Percentiles rank a stretch among this genome's conserved stretches.
Conservation (phyloP, 2,329 filamentous ascomycete species). For the Calonectria hongkongensis region DNA sequence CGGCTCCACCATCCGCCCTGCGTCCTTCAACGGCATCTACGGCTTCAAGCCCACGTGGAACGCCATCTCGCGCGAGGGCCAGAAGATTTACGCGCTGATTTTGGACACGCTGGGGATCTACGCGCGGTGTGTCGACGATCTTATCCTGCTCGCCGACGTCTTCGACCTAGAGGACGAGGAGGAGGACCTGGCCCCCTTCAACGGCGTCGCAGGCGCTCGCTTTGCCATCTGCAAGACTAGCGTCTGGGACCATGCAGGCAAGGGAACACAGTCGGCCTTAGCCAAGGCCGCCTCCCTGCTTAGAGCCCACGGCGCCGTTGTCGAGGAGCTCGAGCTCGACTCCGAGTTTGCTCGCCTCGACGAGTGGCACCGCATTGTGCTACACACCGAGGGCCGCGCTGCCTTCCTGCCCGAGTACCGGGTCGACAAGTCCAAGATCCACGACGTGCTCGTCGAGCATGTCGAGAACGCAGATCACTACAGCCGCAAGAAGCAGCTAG, state of each 20-base stretch:
- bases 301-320: slow-evolving; percentile 68
- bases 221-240: slow-evolving; percentile 75
- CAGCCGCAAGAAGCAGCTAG: slow-evolving; percentile 69
- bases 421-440: slow-evolving; percentile 68
- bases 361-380: slow-evolving; percentile 72
- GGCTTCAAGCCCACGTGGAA: slow-evolving; percentile 81
- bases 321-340: slow-evolving; percentile 75
- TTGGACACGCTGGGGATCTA: slow-evolving; percentile 80
- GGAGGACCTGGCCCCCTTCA: slow-evolving; percentile 59
- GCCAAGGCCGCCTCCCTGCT: slow-evolving; percentile 64
- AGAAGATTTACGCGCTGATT: slow-evolving; percentile 75
- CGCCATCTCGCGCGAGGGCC: slow-evolving; percentile 77
- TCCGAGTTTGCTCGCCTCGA: slow-evolving; percentile 68
- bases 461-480: slow-evolving; percentile 70
- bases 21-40: slow-evolving; percentile 80
- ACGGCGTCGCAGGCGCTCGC: slow-evolving; percentile 68
- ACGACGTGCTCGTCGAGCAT: slow-evolving; percentile 67
- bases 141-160: slow-evolving; percentile 73
- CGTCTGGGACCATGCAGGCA: slow-evolving; percentile 70
- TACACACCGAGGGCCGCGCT: slow-evolving; percentile 71
- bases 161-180: slow-evolving; percentile 71
- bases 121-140: slow-evolving; percentile 74
- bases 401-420: slow-evolving; percentile 75
- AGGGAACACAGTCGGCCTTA: slow-evolving; percentile 67
- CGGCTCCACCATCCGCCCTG: slow-evolving; percentile 79